A percentile compares a stretch with the other conserved stretches of the same genome.
Evolutionary conservation across 1,284 basidiomycete species (phyloP).

Genomic region (Sporisorium iseilematis-ciliati): DNA sequence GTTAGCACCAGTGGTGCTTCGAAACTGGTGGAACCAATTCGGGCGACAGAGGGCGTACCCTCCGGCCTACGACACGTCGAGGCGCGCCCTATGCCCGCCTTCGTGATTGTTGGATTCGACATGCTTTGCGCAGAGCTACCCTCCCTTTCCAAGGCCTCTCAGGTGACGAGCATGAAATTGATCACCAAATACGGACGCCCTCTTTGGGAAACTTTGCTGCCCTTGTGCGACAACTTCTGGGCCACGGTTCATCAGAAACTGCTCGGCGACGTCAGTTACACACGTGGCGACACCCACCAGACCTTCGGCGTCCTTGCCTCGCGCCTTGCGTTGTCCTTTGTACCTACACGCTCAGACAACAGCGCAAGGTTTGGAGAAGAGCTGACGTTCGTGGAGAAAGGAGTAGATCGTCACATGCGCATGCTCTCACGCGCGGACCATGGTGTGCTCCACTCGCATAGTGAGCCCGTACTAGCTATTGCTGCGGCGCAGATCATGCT

Average conservation of each 20-base stretch:
- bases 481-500: conserved; percentile 21
- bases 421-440: conserved; percentile 5
- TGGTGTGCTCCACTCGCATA: conserved; percentile 5
- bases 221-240: conserved; percentile 3
- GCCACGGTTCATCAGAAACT: not conserved
- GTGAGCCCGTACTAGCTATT: conserved; percentile 24
- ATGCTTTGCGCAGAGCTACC: conserved; percentile 4
- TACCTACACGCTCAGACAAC: not conserved
- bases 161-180: not conserved
- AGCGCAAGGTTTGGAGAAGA: not conserved
- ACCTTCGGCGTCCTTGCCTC: conserved; percentile 20
- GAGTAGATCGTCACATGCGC: conserved; percentile 27
- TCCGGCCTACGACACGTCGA: not conserved
- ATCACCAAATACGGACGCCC: conserved; percentile 27
- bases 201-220: conserved; percentile 15
- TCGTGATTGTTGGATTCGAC: conserved; percentile 19
- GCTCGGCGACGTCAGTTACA: not conserved
- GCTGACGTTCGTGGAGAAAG: not conserved
- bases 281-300: not conserved
- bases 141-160: not conserved
- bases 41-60: not conserved
- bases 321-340: conserved; percentile 7
- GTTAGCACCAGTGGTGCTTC: conserved; percentile 25
- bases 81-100: conserved; percentile 5
- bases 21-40: not conserved